Evolutionary conservation across 2,329 filamentous ascomycete species (phyloP).

Genomic region (Paecilomyces dactylethromorphus): DNA sequence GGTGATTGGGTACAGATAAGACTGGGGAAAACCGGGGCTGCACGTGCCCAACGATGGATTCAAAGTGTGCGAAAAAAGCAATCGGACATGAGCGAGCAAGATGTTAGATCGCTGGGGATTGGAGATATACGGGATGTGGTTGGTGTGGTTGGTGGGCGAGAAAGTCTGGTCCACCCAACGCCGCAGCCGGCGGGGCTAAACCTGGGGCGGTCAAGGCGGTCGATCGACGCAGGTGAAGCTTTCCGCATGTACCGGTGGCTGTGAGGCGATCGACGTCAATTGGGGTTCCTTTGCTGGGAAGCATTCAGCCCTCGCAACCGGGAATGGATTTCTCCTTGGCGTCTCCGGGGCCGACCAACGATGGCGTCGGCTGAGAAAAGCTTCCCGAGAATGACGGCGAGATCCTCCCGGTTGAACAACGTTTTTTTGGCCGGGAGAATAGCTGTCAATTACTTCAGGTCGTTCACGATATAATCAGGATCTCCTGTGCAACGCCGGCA

Average conservation of each 20-base stretch:
- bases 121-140: not conserved
- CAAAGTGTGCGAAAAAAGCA: not conserved
- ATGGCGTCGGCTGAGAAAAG: not conserved
- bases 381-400: not conserved
- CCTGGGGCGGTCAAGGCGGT: not conserved
- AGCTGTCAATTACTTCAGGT: too few species aligned
- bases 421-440: too few species aligned
- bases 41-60: too few species aligned
- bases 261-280: not conserved
- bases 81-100: not conserved
- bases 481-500: not conserved
- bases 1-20: too few species aligned
- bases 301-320: not conserved
- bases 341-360: not conserved
- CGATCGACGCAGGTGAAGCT: not conserved
- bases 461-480: not conserved
- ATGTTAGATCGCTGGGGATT: not conserved
- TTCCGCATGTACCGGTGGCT: slow-evolving; percentile 1
- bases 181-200: not conserved
- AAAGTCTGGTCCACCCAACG: slow-evolving; percentile 1
- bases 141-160: not conserved
- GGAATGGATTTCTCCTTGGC: not conserved
- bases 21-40: too few species aligned
- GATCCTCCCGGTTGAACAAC: too few species aligned
- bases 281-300: not conserved